Conservation (phyloP, 805 yeast genomes). For the Pichia ethanolica region DNA sequence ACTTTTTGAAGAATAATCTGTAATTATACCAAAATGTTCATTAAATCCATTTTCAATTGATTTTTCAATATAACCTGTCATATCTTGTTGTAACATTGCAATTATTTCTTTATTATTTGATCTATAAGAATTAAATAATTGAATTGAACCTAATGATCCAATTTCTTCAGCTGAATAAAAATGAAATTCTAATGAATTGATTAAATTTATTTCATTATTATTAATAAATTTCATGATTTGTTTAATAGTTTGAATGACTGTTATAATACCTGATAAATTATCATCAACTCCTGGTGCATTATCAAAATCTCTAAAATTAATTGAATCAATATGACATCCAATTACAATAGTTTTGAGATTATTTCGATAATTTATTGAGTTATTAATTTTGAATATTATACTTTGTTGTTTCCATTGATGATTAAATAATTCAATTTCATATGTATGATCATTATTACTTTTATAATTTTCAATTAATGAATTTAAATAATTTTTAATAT, state of each 20-base stretch:
- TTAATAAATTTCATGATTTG: conserved; percentile 34
- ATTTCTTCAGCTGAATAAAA: conserved; percentile 95
- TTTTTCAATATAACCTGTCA: conserved; percentile 72
- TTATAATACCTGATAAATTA: conserved; percentile 82
- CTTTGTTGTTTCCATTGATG: conserved; percentile 81
- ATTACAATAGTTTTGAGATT: conserved; percentile 49
- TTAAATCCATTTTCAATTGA: conserved; percentile 42
- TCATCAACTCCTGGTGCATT: conserved; percentile 95
- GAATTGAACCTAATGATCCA: conserved; percentile 80
- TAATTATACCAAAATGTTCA: conserved; percentile 73
- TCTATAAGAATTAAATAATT: conserved; percentile 54
- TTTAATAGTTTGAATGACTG: conserved; percentile 69
- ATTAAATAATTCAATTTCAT: conserved; percentile 40
- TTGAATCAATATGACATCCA: conserved; percentile 87
- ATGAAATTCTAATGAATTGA: conserved; percentile 82
- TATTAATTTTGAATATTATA: conserved; percentile 52
- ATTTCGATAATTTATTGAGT: too few relatives aligned
- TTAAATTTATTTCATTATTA: conserved; percentile 15
- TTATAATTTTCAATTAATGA: conserved; percentile 20
- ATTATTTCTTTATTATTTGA: conserved; percentile 45
- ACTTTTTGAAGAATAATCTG: conserved; percentile 52
- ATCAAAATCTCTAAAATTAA: conserved; percentile 56
- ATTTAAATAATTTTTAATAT: conserved; percentile 50
- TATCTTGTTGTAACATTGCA: conserved; percentile 90
- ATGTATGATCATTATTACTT: conserved; percentile 8